Percentiles rank a stretch among this genome's conserved stretches.
Conservation (phyloP, 495 filamentous ascomycete species). For the Aspergillus carlsbadensis region DNA sequence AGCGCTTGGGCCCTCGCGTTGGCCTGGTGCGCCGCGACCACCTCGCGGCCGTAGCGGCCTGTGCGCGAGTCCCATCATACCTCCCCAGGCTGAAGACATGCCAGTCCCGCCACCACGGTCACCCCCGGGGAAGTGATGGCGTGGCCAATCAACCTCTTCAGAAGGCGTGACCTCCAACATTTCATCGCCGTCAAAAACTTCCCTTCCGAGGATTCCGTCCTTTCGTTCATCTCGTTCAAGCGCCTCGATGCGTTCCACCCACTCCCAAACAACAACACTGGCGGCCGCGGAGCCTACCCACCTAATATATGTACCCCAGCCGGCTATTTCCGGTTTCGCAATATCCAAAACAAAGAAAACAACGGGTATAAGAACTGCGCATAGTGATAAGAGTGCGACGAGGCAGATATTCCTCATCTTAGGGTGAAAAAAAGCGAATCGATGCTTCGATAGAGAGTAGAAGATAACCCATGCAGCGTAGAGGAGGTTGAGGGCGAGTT, state of each 20-base stretch:
- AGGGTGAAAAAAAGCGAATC: slow-evolving; percentile 89
- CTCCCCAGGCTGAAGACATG: slow-evolving; percentile 45
- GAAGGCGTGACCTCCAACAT: slow-evolving; percentile 78
- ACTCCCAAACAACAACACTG: slow-evolving; percentile 98
- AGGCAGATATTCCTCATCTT: slow-evolving; percentile 91
- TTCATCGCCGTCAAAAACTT: slow-evolving; percentile 96
- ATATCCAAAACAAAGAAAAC: slow-evolving; percentile 97
- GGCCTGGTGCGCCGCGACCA: slow-evolving; percentile 27
- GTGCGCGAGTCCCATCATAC: slow-evolving; percentile 40
- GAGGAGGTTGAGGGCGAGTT: slow-evolving; percentile 80
- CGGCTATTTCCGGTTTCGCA: slow-evolving; percentile 77
- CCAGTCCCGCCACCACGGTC: slow-evolving; percentile 40
- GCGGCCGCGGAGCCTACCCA: slow-evolving; percentile 97
- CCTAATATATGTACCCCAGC: slow-evolving; percentile 95
- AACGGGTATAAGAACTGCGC: slow-evolving; percentile 81
- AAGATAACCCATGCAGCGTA: slow-evolving; percentile 97
- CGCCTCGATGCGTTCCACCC: slow-evolving; percentile 98
- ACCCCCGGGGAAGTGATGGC: slow-evolving; percentile 33
- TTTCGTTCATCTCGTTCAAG: slow-evolving; percentile 94
- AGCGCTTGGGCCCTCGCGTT: slow-evolving; percentile 15
- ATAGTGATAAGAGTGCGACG: slow-evolving; percentile 75
- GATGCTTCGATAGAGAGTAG: slow-evolving; percentile 87
- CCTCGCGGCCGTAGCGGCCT: slow-evolving; percentile 40
- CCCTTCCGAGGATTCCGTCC: slow-evolving; percentile 89
- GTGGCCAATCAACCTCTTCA: slow-evolving; percentile 55